Conservation (phyloP, 2,329 filamentous ascomycete species). For the Diplodia corticola region DNA sequence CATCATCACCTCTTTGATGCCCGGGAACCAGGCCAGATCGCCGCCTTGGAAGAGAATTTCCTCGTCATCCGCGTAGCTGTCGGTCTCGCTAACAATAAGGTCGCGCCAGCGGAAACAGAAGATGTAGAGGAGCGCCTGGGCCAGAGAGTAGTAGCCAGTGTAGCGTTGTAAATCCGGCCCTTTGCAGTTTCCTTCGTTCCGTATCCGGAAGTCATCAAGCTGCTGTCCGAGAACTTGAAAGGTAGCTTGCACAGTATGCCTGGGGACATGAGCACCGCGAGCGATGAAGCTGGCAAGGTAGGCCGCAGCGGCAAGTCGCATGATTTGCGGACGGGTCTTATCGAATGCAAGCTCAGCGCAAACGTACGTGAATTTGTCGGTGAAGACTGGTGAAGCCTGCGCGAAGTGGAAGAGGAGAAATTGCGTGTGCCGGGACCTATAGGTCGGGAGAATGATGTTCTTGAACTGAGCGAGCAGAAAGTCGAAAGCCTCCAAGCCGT, state of each 20-base stretch:
- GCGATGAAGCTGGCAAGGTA: slow-evolving; percentile 96
- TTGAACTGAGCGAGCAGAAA: slow-evolving; percentile 83
- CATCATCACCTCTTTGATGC: slow-evolving; percentile 71
- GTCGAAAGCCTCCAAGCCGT: slow-evolving; percentile 72
- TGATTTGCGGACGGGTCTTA: slow-evolving; percentile 62
- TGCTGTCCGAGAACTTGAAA: slow-evolving; percentile 77
- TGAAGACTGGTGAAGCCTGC: slow-evolving; percentile 74
- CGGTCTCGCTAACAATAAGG: slow-evolving; percentile 61
- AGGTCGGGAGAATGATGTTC: slow-evolving; percentile 84
- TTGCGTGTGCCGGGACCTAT: slow-evolving; percentile 89
- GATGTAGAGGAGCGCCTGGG: slow-evolving; percentile 89
- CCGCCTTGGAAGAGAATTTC: slow-evolving; percentile 64
- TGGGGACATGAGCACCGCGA: slow-evolving; percentile 77
- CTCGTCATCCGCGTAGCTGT: slow-evolving; percentile 51
- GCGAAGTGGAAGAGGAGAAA: slow-evolving; percentile 96
- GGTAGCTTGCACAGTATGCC: slow-evolving; percentile 75
- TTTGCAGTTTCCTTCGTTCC: slow-evolving; percentile 71
- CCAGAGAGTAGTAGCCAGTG: slow-evolving; percentile 79
- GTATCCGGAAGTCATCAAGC: slow-evolving; percentile 70
- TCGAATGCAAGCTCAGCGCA: slow-evolving; percentile 73
- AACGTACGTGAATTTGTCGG: slow-evolving; percentile 78
- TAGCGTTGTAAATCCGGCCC: slow-evolving; percentile 85
- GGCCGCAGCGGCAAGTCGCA: slow-evolving; percentile 81
- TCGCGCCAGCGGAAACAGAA: slow-evolving; percentile 99
- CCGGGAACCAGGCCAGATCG: slow-evolving; percentile 75